Percentiles rank a stretch among this genome's conserved stretches.
Conservation (phyloP, 2,329 filamentous ascomycete species). For the Aspergillus transmontanensis region DNA sequence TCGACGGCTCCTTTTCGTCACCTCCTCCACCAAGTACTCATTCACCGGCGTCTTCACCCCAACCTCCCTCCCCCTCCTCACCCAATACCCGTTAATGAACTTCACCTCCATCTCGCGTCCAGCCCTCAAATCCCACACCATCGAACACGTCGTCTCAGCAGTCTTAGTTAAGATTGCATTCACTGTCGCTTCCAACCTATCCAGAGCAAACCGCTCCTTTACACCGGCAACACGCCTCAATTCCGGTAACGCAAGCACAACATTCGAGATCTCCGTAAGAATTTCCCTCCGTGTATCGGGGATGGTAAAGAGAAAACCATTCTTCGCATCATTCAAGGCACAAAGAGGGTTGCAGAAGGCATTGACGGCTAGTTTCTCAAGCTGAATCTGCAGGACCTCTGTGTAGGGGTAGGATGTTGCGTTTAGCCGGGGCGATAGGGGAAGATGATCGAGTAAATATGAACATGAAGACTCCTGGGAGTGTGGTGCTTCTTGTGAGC, state of each 20-base stretch:
- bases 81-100: constrained; percentile 23
- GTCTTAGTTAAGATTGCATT: constrained; percentile 18
- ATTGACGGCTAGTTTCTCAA: constrained; percentile 24
- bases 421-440: constrained; percentile 11
- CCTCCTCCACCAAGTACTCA: constrained; percentile 9
- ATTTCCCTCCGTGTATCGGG: constrained; percentile 12
- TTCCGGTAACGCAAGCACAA: constrained; percentile 17
- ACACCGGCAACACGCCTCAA: constrained; percentile 11
- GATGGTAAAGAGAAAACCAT: constrained; percentile 18
- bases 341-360: constrained; percentile 23
- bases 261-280: constrained; percentile 21
- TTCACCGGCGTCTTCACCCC: constrained; percentile 13
- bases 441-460: constrained; percentile 11
- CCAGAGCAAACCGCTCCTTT: constrained; percentile 10
- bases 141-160: constrained; percentile 17
- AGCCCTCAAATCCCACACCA: constrained; percentile 21
- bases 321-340: constrained; percentile 13
- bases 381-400: constrained; percentile 19
- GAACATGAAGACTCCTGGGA: background rate
- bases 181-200: constrained; percentile 16
- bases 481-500: background rate
- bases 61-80: constrained; percentile 12
- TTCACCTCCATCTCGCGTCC: constrained; percentile 20
- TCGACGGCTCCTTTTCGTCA: background rate
- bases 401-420: constrained; percentile 12